A percentile compares a stretch with the other conserved stretches of the same genome.
These are phyloP conservation scores for Carex arenaria DNA, from an alignment of 202 grass and related monocot species.

Conservation along the genomic window DNA sequence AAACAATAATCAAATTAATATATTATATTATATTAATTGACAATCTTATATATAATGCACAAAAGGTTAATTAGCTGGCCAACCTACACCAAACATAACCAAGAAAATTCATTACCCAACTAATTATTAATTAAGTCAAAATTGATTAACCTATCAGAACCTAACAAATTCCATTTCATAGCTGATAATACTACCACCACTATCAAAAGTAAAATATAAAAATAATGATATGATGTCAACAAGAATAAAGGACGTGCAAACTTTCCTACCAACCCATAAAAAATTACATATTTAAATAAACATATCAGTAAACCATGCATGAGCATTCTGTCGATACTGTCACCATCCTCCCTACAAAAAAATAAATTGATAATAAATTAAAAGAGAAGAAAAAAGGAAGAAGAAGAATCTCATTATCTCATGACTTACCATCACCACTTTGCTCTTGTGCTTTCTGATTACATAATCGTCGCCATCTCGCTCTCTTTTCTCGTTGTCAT, in stretches of 20 bases:
- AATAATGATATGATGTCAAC: background rate
- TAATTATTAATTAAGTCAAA: background rate
- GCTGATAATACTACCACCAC: background rate
- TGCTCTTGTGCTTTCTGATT: constrained; percentile 18
- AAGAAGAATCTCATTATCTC: background rate
- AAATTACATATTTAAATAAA: background rate
- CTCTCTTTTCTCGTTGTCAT: constrained; percentile 28
- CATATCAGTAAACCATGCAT: background rate
- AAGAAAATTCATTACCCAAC: background rate
- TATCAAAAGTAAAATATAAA: background rate
- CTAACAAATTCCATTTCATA: background rate
- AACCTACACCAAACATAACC: background rate
- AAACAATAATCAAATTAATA: too few species aligned
- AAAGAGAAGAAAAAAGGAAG: too few species aligned
- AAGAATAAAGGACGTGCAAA: background rate
- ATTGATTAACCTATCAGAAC: background rate
- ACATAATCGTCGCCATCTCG: constrained; percentile 25
- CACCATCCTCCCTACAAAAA: background rate
- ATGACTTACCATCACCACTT: background rate
- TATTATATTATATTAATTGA: too few species aligned
- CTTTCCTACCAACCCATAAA: background rate
- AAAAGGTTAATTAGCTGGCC: background rate
- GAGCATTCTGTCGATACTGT: background rate
- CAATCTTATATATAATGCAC: background rate
- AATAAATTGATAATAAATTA: background rate